Conservation (phyloP, 2,329 filamentous ascomycete genomes). For the Trichoderma brevicompactum region DNA sequence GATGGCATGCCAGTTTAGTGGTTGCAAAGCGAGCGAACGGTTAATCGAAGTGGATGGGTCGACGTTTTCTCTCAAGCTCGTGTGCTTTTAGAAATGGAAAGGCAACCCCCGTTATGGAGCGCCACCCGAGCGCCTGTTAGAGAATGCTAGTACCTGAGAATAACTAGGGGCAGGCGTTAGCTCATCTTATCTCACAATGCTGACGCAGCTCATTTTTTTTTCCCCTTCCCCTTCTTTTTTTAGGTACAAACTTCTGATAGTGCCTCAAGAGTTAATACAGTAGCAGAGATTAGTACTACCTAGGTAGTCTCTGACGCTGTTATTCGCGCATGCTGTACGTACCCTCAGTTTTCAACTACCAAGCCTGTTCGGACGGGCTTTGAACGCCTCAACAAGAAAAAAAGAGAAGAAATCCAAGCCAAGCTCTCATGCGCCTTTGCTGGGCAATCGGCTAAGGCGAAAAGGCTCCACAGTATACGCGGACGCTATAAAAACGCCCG, state of each 20-base stretch:
- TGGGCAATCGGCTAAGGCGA: not conserved
- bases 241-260: not conserved
- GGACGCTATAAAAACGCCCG: slow-evolving; percentile 3
- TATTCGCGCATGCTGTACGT: too few species aligned
- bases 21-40: not conserved
- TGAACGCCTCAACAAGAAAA: not conserved
- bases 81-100: not conserved
- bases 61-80: not conserved
- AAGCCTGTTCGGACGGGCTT: not conserved
- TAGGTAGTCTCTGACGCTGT: too few species aligned
- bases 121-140: not conserved
- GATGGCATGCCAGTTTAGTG: not conserved
- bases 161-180: not conserved
- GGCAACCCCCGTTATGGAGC: not conserved
- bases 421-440: not conserved
- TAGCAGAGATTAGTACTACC: too few species aligned
- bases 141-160: not conserved
- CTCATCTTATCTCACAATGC: not conserved
- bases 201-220: not conserved
- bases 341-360: not conserved
- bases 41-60: not conserved
- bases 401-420: too few species aligned
- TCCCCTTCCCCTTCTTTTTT: not conserved
- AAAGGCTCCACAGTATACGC: slow-evolving; percentile 5
- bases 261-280: too few species aligned